These are phyloP conservation scores for Microsporum audouinii DNA, from an alignment of 2,329 filamentous ascomycete genomes.

Conservation along the genomic window DNA sequence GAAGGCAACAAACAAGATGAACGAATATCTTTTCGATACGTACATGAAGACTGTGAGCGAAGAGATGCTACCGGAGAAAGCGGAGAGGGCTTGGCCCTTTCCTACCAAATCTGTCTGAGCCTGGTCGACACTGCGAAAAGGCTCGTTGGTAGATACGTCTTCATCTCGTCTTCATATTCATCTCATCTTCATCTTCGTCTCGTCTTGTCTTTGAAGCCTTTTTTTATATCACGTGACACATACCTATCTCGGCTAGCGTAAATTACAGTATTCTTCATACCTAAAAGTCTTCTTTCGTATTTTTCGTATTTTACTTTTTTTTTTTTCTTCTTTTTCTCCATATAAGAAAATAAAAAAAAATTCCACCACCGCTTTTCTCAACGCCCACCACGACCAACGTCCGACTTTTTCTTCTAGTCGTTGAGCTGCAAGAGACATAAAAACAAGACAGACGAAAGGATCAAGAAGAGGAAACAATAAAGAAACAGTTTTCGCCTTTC, in stretches of 20 bases:
- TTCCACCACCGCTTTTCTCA: neutral
- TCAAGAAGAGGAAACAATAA: neutral
- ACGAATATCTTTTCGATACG: slow-evolving; percentile 21
- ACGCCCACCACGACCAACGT: neutral
- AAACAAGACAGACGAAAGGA: neutral
- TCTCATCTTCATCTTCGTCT: neutral
- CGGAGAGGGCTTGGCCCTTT: slow-evolving; percentile 14
- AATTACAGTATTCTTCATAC: neutral
- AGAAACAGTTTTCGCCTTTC: neutral
- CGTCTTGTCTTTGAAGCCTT: neutral
- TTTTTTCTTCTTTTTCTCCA: neutral
- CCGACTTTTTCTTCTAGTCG: neutral
- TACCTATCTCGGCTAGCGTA: neutral
- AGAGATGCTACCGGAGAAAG: slow-evolving; percentile 11
- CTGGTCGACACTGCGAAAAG: no score
- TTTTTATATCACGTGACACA: neutral
- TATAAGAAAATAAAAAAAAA: neutral
- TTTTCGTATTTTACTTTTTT: neutral
- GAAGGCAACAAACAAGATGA: slow-evolving; percentile 19
- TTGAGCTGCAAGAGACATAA: neutral
- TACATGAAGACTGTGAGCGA: slow-evolving; percentile 20
- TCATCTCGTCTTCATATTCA: no score
- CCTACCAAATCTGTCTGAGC: neutral
- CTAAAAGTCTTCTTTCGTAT: neutral
- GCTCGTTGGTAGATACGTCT: no score